Evolutionary conservation across 2,329 filamentous ascomycete genomes (phyloP), one percentile per base, ranked within the genome.

Genomic region (Fusarium beomiforme): DNA sequence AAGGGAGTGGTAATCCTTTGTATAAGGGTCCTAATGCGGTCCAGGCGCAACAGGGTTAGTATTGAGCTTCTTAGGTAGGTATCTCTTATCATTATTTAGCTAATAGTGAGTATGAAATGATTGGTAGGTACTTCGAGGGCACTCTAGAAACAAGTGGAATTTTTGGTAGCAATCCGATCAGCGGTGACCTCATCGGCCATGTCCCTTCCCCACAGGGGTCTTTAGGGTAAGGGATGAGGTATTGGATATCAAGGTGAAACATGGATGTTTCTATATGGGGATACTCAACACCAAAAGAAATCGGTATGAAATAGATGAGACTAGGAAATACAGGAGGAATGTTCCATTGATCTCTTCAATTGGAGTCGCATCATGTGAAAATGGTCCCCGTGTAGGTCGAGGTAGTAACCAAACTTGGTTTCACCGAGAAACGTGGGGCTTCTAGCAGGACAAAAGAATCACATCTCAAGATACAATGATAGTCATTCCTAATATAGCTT

Each of bases 41-140:
- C 50, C 13, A n/a, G 21, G 47, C 23, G n/a, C 11, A 4, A 29
- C 26, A 29, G 26, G 8, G 26, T 56, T 59, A 54, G 50, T 62
- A 41, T 66, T 61, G 60, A 70, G 33, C 66, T 47, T 66, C 54
- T 57, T 49, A 51, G 49, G n/a, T n/a, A n/a, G n/a, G n/a, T n/a
- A n/a, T n/a, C 54, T 61, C 57, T 65, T 56, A 59, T 54, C 39
- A 39, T 47, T 65, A 41, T 70, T 59, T 68, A 39, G 43, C 49
- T 65, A 47, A 51, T 72, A 53, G 56, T 72, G 51, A 53, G 56
- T 72, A 47, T 72, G 69, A 72, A 61, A 72, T 26, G 69, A 72
- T 72, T 72, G 69, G 69, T 54, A 57, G 43, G 50, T 47, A 53
- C 37, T 72, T 72, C 69, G 36, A 72, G 69, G 49, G 41, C 41